Percentiles rank a stretch among this genome's conserved stretches.
phyloP scores from a whole-genome alignment of 2,329 filamentous ascomycete genomes.

The Pseudocercospora musae region DNA sequence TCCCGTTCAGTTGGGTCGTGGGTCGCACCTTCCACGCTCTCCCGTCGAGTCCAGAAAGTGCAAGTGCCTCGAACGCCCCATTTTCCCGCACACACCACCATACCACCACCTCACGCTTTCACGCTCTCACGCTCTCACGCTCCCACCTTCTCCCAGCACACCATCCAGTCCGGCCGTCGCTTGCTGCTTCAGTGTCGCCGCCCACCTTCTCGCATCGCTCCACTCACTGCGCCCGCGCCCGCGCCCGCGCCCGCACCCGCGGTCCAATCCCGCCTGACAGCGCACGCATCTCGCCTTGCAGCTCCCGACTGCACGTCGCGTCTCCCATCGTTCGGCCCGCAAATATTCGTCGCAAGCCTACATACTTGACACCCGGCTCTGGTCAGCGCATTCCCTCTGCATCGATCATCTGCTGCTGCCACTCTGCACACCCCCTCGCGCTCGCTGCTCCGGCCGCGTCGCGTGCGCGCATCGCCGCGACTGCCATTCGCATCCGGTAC shows the following conservation, averaged over 20 bases:
- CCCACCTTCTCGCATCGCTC: background rate
- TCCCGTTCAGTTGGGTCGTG: background rate
- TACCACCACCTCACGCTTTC: no score
- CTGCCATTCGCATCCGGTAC: background rate
- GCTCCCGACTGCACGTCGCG: slow-evolving; percentile 5
- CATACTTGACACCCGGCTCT: background rate
- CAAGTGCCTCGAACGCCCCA: background rate
- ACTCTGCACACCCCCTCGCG: slow-evolving; percentile 5
- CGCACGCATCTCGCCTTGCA: slow-evolving; percentile 5
- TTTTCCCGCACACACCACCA: background rate
- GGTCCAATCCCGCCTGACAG: slow-evolving; percentile 4
- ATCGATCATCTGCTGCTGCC: background rate
- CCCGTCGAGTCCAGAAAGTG: background rate
- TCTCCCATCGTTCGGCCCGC: slow-evolving; percentile 2
- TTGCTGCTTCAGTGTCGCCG: background rate
- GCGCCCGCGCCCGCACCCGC: no score
- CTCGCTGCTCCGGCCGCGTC: slow-evolving; percentile 1
- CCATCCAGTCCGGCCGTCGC: background rate
- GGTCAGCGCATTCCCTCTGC: background rate
- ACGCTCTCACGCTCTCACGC: no score
- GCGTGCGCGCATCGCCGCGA: slow-evolving; percentile 2
- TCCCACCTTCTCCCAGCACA: background rate
- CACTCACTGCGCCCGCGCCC: background rate
- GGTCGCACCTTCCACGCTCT: slow-evolving; percentile 6
- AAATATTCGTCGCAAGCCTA: slow-evolving; percentile 4